Evolutionary conservation across 768 basidiomycete genomes (phyloP).

Genomic region (Tremella fuciformis): DNA sequence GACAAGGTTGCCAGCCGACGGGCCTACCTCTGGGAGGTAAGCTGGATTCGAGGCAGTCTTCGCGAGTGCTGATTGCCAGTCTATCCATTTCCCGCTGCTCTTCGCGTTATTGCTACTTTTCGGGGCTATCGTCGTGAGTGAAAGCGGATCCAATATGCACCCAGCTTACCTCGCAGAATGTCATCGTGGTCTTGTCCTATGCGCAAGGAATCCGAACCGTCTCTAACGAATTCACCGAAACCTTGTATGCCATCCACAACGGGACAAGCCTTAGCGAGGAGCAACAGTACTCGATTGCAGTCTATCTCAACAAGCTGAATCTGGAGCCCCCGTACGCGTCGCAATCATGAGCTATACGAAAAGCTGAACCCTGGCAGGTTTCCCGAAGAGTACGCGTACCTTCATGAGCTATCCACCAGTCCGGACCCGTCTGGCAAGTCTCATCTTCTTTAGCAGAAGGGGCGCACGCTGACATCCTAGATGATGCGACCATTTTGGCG

Average conservation of each 20-base stretch:
- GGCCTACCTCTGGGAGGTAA: constrained; percentile 6
- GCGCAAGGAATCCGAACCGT: constrained; percentile 25
- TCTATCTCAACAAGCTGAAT: constrained; percentile 12
- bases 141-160: not conserved
- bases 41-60: no score
- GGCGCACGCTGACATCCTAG: constrained; percentile 12
- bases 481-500: constrained; percentile 20
- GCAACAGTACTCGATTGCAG: constrained; percentile 4
- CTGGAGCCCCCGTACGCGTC: constrained; percentile 21
- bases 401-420: not conserved
- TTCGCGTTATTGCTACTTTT: constrained; percentile 35
- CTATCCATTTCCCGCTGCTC: constrained; percentile 36
- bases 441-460: not conserved
- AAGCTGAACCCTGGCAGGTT: constrained; percentile 10
- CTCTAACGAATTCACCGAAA: constrained; percentile 13
- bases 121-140: constrained; percentile 37
- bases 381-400: constrained; percentile 7
- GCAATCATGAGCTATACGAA: not conserved
- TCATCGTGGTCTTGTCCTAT: constrained; percentile 28
- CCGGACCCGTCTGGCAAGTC: constrained; percentile 1
- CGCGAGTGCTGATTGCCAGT: constrained; percentile 21
- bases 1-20: constrained; percentile 12
- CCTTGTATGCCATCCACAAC: constrained; percentile 12
- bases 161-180: constrained; percentile 23
- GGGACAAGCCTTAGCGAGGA: constrained; percentile 9